Conservation (phyloP, 129 eudicot genomes). For the Helianthus tuberosus region DNA sequence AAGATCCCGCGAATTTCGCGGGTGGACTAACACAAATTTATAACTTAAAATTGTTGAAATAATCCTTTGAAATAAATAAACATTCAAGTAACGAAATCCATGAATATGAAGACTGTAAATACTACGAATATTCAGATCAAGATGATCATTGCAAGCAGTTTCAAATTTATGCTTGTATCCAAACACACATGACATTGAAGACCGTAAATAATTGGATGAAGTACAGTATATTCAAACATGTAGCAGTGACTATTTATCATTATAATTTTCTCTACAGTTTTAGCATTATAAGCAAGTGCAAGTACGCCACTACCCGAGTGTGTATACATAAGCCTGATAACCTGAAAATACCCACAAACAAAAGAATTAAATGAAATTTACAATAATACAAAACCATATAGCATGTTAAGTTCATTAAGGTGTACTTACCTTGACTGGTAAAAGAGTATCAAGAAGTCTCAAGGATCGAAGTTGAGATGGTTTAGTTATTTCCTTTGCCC, state of each 20-base stretch:
- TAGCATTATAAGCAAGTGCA: slow-evolving; percentile 58
- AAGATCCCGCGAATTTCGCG: too few species aligned
- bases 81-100: too few species aligned
- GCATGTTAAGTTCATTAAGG: background rate
- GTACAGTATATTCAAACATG: background rate
- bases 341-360: slow-evolving; percentile 41
- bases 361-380: background rate
- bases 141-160: background rate
- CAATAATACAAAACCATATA: background rate
- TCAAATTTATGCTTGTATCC: slow-evolving; percentile 7
- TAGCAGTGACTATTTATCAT: background rate
- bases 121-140: background rate
- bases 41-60: too few species aligned
- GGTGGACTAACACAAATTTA: too few species aligned
- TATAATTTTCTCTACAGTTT: background rate
- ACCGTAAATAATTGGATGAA: too few species aligned
- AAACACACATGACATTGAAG: background rate
- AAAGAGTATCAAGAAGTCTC: slow-evolving; percentile 58
- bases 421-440: slow-evolving; percentile 48
- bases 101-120: too few species aligned
- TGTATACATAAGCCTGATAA: slow-evolving; percentile 52
- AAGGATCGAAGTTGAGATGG: slow-evolving; percentile 58
- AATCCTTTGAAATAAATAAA: too few species aligned
- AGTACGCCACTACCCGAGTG: slow-evolving; percentile 64
- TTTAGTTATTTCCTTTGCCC: slow-evolving; percentile 48